A percentile compares a stretch with the other conserved stretches of the same genome.
phyloP scores from a whole-genome alignment of 352 stramenopile species.

The Chrysophaeum taylorii region DNA sequence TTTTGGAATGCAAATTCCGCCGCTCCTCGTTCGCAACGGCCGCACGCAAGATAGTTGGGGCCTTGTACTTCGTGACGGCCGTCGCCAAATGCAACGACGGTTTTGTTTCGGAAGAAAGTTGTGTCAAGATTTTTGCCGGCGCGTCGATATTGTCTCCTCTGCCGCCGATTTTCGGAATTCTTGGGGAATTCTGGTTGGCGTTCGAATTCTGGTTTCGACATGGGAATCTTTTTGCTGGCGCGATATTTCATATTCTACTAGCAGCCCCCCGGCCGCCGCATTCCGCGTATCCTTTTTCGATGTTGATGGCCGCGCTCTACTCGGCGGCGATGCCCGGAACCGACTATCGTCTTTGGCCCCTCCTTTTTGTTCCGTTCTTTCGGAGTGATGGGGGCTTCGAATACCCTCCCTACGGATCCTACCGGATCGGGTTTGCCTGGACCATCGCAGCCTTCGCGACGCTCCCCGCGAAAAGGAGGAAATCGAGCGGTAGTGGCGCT shows the following conservation, averaged over 20 bases:
- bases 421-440: background rate
- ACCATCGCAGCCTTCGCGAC: background rate
- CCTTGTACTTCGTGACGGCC: slow-evolving; percentile 1
- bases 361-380: background rate
- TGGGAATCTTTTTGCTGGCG: background rate
- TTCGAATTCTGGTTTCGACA: too few relatives aligned
- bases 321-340: background rate
- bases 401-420: slow-evolving; percentile 11
- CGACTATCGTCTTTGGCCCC: background rate
- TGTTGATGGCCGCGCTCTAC: slow-evolving; percentile 8
- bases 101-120: too few relatives aligned
- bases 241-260: background rate
- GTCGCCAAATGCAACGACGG: slow-evolving; percentile 6
- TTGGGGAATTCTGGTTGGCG: too few relatives aligned
- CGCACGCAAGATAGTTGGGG: background rate
- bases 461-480: background rate
- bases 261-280: background rate
- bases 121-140: too few relatives aligned
- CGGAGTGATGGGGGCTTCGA: background rate
- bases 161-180: too few relatives aligned
- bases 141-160: too few relatives aligned
- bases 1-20: background rate
- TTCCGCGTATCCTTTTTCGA: slow-evolving; percentile 3
- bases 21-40: background rate
- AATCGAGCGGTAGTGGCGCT: background rate